Evolutionary conservation across 1,284 basidiomycete genomes (phyloP).

Genomic region (Cerioporus squamosus): DNA sequence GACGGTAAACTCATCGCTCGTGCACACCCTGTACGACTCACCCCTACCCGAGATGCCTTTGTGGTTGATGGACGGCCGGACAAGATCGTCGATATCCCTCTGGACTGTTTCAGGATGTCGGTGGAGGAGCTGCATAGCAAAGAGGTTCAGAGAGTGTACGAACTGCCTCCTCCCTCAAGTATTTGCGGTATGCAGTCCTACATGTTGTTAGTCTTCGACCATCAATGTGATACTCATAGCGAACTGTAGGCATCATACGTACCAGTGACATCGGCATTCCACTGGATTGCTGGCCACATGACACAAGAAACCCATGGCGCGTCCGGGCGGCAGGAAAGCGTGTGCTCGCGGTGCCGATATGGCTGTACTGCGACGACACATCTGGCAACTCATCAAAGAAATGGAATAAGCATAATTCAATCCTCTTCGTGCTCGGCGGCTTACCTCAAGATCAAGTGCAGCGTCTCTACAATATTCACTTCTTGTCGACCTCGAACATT

Average conservation of each 20-base stretch:
- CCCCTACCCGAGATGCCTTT: no score
- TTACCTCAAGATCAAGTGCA: constrained; percentile 30
- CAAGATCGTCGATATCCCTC: no score
- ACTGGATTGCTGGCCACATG: neutral
- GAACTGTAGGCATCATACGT: neutral
- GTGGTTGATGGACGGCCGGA: no score
- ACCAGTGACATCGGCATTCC: constrained; percentile 30
- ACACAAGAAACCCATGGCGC: neutral
- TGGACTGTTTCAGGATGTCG: no score
- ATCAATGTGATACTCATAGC: neutral
- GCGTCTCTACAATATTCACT: constrained; percentile 39
- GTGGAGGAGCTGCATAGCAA: no score
- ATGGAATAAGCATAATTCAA: constrained; percentile 49
- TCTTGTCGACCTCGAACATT: constrained; percentile 45
- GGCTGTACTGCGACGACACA: constrained; percentile 26
- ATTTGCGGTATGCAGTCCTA: no score
- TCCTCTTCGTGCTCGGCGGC: constrained; percentile 39
- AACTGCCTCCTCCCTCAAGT: no score
- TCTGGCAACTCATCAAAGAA: constrained; percentile 48
- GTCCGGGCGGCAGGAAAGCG: neutral
- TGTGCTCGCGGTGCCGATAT: neutral
- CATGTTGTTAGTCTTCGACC: no score
- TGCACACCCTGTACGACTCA: neutral
- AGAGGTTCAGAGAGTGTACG: no score
- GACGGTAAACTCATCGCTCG: constrained; percentile 1